Conservation (phyloP, 192 early-diverging fungal genomes). For the Piromyces sp. region DNA sequence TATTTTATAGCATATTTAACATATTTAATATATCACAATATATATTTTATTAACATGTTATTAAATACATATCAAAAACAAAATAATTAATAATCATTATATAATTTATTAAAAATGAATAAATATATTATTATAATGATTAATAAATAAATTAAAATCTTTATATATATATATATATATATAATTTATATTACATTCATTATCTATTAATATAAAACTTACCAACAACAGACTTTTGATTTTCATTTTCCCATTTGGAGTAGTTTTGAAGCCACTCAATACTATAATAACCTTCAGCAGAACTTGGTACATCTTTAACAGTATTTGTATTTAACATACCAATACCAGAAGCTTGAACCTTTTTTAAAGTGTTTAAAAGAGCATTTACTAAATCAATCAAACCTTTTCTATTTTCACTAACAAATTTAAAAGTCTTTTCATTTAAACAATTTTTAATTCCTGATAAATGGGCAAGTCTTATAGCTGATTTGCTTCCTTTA, state of each 20-base stretch:
- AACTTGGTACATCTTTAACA: slow-evolving; percentile 14
- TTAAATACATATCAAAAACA: too few relatives aligned
- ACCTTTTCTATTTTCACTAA: not conserved
- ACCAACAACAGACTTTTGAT: slow-evolving; percentile 1
- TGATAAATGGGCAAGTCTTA: not conserved
- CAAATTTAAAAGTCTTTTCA: not conserved
- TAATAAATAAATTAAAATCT: too few relatives aligned
- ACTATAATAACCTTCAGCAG: slow-evolving; percentile 19
- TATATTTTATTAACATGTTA: too few relatives aligned
- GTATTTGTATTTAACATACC: slow-evolving; percentile 26
- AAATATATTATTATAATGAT: too few relatives aligned
- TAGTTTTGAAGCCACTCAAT: slow-evolving; percentile 11
- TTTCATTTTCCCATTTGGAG: slow-evolving; percentile 5
- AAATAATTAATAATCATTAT: too few relatives aligned
- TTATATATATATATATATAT: too few relatives aligned
- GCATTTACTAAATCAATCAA: not conserved
- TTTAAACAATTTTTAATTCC: not conserved
- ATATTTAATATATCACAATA: too few relatives aligned
- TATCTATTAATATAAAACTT: too few relatives aligned
- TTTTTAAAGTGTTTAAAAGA: slow-evolving; percentile 13
- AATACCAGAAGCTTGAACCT: slow-evolving; percentile 17
- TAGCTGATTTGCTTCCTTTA: not conserved
- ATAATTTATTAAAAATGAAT: too few relatives aligned
- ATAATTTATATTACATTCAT: too few relatives aligned
- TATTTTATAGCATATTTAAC: too few relatives aligned